phyloP scores from a whole-genome alignment of 805 yeast species.

The Blastobotrys parvus region DNA sequence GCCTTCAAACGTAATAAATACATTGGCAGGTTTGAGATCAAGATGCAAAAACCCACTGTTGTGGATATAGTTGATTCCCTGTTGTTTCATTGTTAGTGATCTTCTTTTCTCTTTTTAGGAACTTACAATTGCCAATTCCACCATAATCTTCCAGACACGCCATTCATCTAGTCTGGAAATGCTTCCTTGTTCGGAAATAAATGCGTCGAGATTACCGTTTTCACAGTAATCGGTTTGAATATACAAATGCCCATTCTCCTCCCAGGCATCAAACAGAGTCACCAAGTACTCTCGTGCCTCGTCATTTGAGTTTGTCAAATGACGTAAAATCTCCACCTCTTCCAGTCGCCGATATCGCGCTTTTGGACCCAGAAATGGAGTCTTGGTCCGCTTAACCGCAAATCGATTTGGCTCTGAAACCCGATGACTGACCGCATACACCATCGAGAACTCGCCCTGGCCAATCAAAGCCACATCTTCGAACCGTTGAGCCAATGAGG shows the following conservation, averaged over 20 bases:
- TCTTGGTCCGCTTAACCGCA: slow-evolving; percentile 83
- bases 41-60: slow-evolving; percentile 68
- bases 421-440: slow-evolving; percentile 69
- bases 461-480: slow-evolving; percentile 69
- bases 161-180: slow-evolving; percentile 83
- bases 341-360: slow-evolving; percentile 57
- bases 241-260: slow-evolving; percentile 58
- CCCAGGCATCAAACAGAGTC: slow-evolving; percentile 81
- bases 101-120: too few relatives aligned
- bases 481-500: slow-evolving; percentile 38
- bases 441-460: slow-evolving; percentile 82
- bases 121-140: slow-evolving; percentile 53
- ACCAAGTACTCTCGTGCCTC: slow-evolving; percentile 75
- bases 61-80: slow-evolving; percentile 75
- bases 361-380: slow-evolving; percentile 49
- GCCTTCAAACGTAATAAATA: slow-evolving; percentile 92
- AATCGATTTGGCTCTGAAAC: slow-evolving; percentile 34
- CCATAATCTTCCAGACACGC: slow-evolving; percentile 93
- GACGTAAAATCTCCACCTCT: slow-evolving; percentile 59
- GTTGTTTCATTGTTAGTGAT: not conserved
- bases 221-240: slow-evolving; percentile 95
- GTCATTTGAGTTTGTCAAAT: slow-evolving; percentile 23
- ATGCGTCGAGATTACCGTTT: slow-evolving; percentile 80
- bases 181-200: slow-evolving; percentile 68
- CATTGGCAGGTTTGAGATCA: slow-evolving; percentile 92